These are phyloP conservation scores for Metschnikowia matae DNA, from an alignment of 805 yeast species.

Conservation along the genomic window DNA sequence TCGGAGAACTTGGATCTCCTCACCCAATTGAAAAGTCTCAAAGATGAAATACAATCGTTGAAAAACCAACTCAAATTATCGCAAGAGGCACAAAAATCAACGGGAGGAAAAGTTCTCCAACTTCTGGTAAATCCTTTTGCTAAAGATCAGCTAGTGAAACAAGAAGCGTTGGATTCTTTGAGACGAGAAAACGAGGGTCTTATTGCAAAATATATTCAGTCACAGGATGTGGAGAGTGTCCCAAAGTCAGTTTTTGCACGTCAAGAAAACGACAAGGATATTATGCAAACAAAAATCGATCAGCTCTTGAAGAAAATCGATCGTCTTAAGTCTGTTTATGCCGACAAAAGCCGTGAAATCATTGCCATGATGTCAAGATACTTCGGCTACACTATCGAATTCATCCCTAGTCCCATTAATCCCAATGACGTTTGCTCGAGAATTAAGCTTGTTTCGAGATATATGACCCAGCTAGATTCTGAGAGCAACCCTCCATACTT, in stretches of 20 bases:
- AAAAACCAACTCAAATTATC: conserved; percentile 32
- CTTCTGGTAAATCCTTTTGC: conserved; percentile 62
- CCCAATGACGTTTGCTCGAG: conserved; percentile 47
- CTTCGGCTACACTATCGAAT: conserved; percentile 72
- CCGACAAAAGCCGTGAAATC: conserved; percentile 66
- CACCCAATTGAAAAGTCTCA: conserved; percentile 33
- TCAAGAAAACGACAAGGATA: conserved; percentile 48
- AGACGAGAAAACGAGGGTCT: conserved; percentile 58
- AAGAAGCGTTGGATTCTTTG: conserved; percentile 46
- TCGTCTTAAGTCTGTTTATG: conserved; percentile 55
- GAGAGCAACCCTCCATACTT: conserved; percentile 36
- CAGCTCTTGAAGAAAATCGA: conserved; percentile 48
- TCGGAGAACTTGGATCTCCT: conserved; percentile 38
- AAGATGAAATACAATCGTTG: conserved; percentile 32
- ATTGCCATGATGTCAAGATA: conserved; percentile 61
- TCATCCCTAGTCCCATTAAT: conserved; percentile 43
- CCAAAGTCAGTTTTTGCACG: conserved; percentile 66
- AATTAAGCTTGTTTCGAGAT: conserved; percentile 52
- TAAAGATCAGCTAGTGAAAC: conserved; percentile 58
- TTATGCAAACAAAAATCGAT: conserved; percentile 44
- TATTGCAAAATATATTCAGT: conserved; percentile 25
- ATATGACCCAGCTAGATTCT: conserved; percentile 20
- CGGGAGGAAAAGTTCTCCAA: conserved; percentile 48
- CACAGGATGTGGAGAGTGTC: conserved; percentile 28
- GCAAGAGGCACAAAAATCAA: conserved; percentile 17